Evolutionary conservation across 305 asterid species (phyloP).

Genomic region (Nicotiana rustica): DNA sequence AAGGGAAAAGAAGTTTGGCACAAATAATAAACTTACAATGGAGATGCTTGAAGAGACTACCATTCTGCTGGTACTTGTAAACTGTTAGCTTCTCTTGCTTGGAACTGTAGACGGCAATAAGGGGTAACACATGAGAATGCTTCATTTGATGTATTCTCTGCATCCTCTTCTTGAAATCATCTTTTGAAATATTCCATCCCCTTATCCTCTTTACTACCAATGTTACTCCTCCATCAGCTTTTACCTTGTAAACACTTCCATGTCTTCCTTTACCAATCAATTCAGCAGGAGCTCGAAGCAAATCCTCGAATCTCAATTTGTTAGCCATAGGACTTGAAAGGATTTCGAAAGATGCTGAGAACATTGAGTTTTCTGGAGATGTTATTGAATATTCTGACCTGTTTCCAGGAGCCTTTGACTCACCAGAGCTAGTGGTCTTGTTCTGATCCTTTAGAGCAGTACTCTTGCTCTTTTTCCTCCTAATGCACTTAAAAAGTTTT

Average conservation of each 20-base stretch:
- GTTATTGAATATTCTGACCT: conserved; percentile 78
- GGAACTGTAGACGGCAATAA: conserved; percentile 74
- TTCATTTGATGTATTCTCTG: conserved; percentile 53
- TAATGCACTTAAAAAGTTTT: conserved; percentile 36
- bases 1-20: background rate
- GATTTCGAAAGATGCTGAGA: conserved; percentile 58
- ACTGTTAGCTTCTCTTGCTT: conserved; percentile 73
- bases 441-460: conserved; percentile 28
- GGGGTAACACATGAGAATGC: conserved; percentile 65
- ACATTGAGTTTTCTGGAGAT: conserved; percentile 56
- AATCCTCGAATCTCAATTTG: conserved; percentile 71
- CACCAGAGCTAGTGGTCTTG: conserved; percentile 53
- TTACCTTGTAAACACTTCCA: conserved; percentile 74
- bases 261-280: conserved; percentile 63
- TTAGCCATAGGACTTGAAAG: conserved; percentile 50
- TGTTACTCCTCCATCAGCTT: conserved; percentile 42
- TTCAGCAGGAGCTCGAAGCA: conserved; percentile 77
- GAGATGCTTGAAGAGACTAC: conserved; percentile 69
- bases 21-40: conserved; percentile 52
- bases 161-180: conserved; percentile 68
- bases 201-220: conserved; percentile 76
- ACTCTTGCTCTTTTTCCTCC: conserved; percentile 34
- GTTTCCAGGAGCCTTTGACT: conserved; percentile 49
- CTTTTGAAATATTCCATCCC: conserved; percentile 63
- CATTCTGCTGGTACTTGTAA: conserved; percentile 70